phyloP scores from a whole-genome alignment of 129 eudicot species.

The Flaveria bidentis region DNA sequence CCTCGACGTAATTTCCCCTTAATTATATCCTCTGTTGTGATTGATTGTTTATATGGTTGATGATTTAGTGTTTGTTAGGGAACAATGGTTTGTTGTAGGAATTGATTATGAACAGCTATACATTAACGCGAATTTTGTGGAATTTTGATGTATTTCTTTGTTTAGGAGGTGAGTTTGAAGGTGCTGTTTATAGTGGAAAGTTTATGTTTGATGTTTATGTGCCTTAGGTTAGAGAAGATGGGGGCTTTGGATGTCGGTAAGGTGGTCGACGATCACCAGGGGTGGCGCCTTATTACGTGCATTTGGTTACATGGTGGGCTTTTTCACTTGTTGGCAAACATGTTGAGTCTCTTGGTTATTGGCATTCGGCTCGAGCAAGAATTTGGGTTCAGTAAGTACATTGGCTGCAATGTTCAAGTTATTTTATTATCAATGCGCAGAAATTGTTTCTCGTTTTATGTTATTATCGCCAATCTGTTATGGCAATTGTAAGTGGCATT shows the following conservation, averaged over 20 bases:
- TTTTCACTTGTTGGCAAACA: slow-evolving; percentile 81
- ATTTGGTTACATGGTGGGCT: slow-evolving; percentile 98
- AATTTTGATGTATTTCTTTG: background rate
- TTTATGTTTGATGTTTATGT: background rate
- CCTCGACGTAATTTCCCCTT: slow-evolving; percentile 56
- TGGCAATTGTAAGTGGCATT: background rate
- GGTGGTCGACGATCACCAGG: slow-evolving; percentile 73
- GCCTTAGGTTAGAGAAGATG: slow-evolving; percentile 71
- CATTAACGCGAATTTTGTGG: too few relatives aligned
- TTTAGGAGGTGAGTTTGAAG: slow-evolving; percentile 14
- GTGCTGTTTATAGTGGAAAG: background rate
- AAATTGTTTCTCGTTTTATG: background rate
- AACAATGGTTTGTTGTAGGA: too few relatives aligned
- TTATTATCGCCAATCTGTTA: background rate
- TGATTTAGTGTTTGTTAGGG: background rate
- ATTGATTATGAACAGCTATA: too few relatives aligned
- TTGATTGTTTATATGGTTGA: background rate
- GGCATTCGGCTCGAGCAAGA: slow-evolving; percentile 96
- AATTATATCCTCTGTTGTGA: background rate
- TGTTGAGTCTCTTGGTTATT: slow-evolving; percentile 80
- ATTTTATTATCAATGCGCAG: background rate
- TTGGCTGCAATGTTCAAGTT: background rate
- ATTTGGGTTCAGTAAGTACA: slow-evolving; percentile 81
- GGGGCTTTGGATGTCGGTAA: slow-evolving; percentile 84
- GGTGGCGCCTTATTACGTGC: slow-evolving; percentile 84